Evolutionary conservation across 176 grass and related monocot genomes (phyloP), one percentile per base, ranked within the genome.

Genomic region (Otatea glauca): DNA sequence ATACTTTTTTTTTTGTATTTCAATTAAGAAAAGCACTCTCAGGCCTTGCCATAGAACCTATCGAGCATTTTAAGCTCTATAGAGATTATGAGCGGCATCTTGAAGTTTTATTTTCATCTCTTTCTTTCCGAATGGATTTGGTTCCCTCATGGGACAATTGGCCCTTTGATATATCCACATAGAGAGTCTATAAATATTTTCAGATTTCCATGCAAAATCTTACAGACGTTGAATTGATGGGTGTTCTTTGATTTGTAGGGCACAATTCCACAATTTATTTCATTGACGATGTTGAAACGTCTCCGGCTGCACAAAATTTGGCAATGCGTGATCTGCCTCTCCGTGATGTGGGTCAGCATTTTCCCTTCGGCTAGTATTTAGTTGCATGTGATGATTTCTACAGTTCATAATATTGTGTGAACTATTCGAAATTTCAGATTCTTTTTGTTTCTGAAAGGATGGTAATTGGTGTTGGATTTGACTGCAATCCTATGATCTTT

Each of bases 331-430:
- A 94, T 91, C 92, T 99, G 86, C 97, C 97, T 88, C 93, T 99
- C 90, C 93, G 93, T 99, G 97, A 99, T 96, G 97, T 99, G 97
- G 97, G 97, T 99, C 93, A 99, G 97, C 97, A 99, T 92, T 93
- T 89, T 94, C 88, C 41, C 89, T 94, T 94, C 64, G 86, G 72
- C 69, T 88, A 88, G n/a, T 89, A 81, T 91, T 84, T 75, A 45
- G 56, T 85, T 80, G 60, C 61, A 72, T 66, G 83, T 68, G n/a
- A 75, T 83, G 43, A 42, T 48, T 77, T 89, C 74, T 49, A 35
- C 14, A 79, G 83, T 76, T 80, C 43, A 77, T 88, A 68, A 86
- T 85, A 61, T 58, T 82, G 74, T 81, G 85, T 47, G 43, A 70
- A 73, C 79, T 79, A 21, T 54, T 64, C 68, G 61, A 90, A 83